These are phyloP conservation scores for Wickerhamiella dianesei DNA, from an alignment of 805 yeast genomes.

Conservation along the genomic window DNA sequence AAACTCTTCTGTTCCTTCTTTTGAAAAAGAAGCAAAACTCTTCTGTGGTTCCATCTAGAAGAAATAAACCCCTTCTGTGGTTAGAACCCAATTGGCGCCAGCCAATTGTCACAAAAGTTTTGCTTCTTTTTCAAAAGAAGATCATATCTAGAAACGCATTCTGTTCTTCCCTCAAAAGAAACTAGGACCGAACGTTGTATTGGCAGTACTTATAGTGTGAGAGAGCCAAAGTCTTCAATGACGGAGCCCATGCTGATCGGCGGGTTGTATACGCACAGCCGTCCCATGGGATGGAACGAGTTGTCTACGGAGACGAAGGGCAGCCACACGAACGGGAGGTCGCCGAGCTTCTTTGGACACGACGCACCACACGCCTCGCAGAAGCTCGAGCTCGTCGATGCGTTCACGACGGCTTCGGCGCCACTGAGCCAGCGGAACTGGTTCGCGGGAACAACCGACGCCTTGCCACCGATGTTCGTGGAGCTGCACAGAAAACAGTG, in stretches of 20 bases:
- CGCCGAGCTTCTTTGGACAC: neutral
- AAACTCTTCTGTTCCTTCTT: no score
- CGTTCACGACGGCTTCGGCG: neutral
- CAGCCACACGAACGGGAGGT: neutral
- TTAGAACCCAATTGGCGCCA: no score
- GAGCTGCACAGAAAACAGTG: neutral
- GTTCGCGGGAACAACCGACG: neutral
- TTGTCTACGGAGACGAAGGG: neutral
- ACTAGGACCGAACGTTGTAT: no score
- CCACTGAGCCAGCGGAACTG: neutral
- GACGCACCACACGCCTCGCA: neutral
- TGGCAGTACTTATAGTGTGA: neutral
- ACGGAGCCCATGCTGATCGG: neutral
- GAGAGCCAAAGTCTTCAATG: neutral
- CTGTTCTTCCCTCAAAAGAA: no score
- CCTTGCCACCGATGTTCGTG: neutral
- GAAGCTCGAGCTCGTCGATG: neutral
- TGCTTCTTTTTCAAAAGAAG: no score
- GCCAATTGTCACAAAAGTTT: no score
- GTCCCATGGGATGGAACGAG: neutral
- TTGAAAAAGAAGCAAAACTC: no score
- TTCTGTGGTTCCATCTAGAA: no score
- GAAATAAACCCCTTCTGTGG: no score
- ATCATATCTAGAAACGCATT: no score
- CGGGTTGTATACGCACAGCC: neutral